Conservation (phyloP, 176 grass and related monocot genomes). For the Aegilops umbellulata region DNA sequence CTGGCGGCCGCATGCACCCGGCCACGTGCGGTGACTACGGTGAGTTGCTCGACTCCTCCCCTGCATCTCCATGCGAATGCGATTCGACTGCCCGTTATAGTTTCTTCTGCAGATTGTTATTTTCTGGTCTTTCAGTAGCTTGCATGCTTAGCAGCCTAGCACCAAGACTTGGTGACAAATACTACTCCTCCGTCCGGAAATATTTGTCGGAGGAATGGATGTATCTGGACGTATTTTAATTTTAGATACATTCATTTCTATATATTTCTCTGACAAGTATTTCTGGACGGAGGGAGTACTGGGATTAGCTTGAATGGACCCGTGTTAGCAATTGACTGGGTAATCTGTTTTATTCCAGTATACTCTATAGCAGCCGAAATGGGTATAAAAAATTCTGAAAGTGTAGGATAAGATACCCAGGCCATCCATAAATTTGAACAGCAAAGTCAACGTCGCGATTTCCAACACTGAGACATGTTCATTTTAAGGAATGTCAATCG, state of each 20-base stretch:
- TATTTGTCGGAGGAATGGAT: no score
- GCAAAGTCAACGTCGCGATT: no score
- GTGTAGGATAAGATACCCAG: neutral
- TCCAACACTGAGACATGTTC: no score
- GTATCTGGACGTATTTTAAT: no score
- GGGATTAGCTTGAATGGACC: neutral
- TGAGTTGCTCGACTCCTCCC: constrained; percentile 10
- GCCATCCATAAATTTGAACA: neutral
- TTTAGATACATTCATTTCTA: no score
- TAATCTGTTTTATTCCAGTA: neutral
- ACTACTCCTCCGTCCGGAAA: no score
- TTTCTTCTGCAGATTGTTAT: neutral
- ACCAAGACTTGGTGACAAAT: neutral
- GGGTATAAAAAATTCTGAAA: neutral
- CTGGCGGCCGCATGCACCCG: neutral
- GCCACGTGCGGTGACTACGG: constrained; percentile 35
- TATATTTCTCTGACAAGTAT: no score
- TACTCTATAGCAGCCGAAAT: neutral
- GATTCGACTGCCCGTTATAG: neutral
- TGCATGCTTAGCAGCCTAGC: neutral
- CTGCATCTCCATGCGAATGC: neutral
- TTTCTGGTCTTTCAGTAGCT: neutral
- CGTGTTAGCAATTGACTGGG: neutral
- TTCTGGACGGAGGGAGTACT: no score
- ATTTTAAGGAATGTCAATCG: no score